A percentile compares a stretch with the other conserved stretches of the same genome.
Evolutionary conservation across 2,329 filamentous ascomycete genomes (phyloP).

Genomic region (Colletotrichum sidae): DNA sequence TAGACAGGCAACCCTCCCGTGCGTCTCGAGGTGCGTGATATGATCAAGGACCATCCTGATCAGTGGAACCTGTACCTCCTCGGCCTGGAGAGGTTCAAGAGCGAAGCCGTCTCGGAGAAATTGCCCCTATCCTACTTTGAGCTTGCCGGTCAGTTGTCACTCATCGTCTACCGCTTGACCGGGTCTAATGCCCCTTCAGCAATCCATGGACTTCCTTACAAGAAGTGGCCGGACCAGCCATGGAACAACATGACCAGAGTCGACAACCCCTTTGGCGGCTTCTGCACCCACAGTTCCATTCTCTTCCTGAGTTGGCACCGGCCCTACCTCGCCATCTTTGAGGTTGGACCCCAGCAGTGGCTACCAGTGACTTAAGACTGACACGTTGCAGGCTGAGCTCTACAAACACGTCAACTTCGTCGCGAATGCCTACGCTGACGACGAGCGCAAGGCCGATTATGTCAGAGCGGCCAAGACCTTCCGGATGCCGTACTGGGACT

Average conservation of each 20-base stretch:
- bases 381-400: conserved; percentile 38
- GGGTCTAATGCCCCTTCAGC: conserved; percentile 39
- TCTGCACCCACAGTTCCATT: conserved; percentile 71
- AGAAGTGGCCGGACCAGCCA: conserved; percentile 40
- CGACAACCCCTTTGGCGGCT: conserved; percentile 64
- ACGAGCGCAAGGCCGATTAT: conserved; percentile 40
- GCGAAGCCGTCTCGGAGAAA: conserved; percentile 5
- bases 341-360: conserved; percentile 51
- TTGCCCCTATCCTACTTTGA: conserved; percentile 30
- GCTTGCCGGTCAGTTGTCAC: conserved; percentile 13
- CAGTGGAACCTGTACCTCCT: conserved; percentile 35
- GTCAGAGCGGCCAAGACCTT: conserved; percentile 43
- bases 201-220: conserved; percentile 48
- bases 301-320: conserved; percentile 76
- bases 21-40: conserved; percentile 31
- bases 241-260: conserved; percentile 36
- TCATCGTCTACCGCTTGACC: background rate
- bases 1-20: conserved; percentile 18
- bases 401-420: conserved; percentile 41
- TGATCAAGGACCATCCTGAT: conserved; percentile 31
- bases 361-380: background rate
- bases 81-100: conserved; percentile 33
- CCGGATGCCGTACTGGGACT: conserved; percentile 50
- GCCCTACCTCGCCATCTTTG: conserved; percentile 71
- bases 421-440: conserved; percentile 40